Base-by-base conservation (phyloP, 495 filamentous ascomycete genomes). In the Sabuloglossum arenarium region DNA sequence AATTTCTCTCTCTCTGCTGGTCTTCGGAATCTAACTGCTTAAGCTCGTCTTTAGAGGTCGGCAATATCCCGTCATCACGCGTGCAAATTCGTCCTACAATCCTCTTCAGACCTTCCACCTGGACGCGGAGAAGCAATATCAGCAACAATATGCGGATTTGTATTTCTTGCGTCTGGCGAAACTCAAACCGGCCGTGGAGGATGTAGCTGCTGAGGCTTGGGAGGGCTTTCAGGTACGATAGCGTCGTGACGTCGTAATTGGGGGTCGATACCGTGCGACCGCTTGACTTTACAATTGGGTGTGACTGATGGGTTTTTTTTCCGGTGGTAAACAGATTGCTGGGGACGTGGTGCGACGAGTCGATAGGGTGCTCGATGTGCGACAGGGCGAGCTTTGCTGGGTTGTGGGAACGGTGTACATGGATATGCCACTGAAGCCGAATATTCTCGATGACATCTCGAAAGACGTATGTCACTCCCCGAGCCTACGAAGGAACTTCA, bases 331-430 rank as follows among this genome's bases (percentile, higher is more conserved):
- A 55, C 59, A 88, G 70, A 81, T 96, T 62, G 86, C 78, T 6
- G 83, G 79, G 34, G 89, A 96, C 65, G 72, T 67, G 55, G 86
- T 85, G 12, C 73, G 71, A 53, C 77, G 73, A 54, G 87, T 88
- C 5, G 84, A 96, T 21, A 71, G 89, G 59, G 93, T 96, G 34
- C 75, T 99, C 10, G 90, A 96, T 71, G 93, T 99, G 14, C 79
- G 91, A 62, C 93, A 96, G 67, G 91, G 91, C 54, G 81, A 96
- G 68, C 70, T 97, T 27, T 96, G 93, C 68, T 99, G 90, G 89
- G 84, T 99, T 49, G 73, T 78, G 0, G 93, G 93, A 9, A 99
- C 93, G 0, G 79, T 95, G 29, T 99, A 91, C 59, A 93, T 96
- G 82, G 89, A 96, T 58, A 86, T 97, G 87, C 81, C 85, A 16